These are phyloP conservation scores for Colletotrichum scovillei DNA, from an alignment of 2,329 filamentous ascomycete genomes.

Conservation along the genomic window DNA sequence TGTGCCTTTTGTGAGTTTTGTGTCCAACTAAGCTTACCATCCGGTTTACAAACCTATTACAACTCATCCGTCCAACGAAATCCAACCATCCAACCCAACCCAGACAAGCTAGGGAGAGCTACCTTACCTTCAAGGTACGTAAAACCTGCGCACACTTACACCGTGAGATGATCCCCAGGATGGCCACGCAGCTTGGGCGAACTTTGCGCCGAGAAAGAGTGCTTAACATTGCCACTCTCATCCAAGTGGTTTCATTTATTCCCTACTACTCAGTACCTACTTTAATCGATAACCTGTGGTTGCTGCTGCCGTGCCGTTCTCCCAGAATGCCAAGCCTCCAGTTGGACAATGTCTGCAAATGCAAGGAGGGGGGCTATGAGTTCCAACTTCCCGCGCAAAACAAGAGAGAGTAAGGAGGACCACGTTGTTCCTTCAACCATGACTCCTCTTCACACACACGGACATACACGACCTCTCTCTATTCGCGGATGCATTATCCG, in stretches of 20 bases:
- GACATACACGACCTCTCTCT: neutral
- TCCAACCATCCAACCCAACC: neutral
- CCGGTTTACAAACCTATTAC: neutral
- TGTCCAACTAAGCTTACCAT: neutral
- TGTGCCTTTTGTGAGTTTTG: neutral
- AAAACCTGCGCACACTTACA: neutral
- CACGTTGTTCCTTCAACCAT: neutral
- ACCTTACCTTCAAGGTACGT: neutral
- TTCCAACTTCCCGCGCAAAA: neutral
- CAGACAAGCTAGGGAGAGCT: neutral
- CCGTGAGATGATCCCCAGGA: neutral
- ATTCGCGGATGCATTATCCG: neutral
- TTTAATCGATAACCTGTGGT: neutral
- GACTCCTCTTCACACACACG: neutral
- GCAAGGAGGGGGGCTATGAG: too few species aligned
- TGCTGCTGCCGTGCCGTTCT: neutral
- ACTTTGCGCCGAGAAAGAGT: constrained; percentile 24
- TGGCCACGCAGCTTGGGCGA: neutral
- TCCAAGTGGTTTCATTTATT: neutral
- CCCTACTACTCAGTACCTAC: too few species aligned
- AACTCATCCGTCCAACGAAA: neutral
- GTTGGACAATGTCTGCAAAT: too few species aligned
- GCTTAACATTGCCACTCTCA: constrained; percentile 22
- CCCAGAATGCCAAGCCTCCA: neutral
- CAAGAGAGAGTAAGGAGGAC: neutral